Base-by-base conservation (phyloP, 345 rosid genomes). In the Camelina hispida region DNA sequence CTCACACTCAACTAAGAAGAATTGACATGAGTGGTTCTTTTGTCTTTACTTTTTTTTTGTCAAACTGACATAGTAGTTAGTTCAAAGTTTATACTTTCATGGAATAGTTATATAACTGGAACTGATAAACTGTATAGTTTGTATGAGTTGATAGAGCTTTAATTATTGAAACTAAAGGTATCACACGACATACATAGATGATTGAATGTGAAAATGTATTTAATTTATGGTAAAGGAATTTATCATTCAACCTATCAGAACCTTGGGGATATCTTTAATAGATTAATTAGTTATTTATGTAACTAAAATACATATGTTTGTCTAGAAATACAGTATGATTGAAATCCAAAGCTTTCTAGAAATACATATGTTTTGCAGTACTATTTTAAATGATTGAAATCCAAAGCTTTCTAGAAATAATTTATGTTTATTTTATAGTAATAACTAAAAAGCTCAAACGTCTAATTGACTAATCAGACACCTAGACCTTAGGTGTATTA, bases 1-100 rank as follows among this genome's bases (percentile, higher is more conserved):
- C 57, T 76, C 71, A 14, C 57, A 54, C 57, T 76, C 71, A 14
- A 18, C 57, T 51, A 40, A 13, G 52, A 44, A 12, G 61, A 76
- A 61, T 69, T 46, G 80, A 76, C 71, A 62, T 48, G 50, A 76
- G 57, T 68, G 9, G 69, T 53, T 68, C 57, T 8, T 34, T 34
- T 34, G 9, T 34, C 7, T 34, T 34, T 20, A 20, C 22, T 34
- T 7, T 8, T 34, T 34, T 8, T 34, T 34, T 28, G 9, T 34
- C 37, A 34, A 34, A 7, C 37, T 34, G 37, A 34, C 37, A 34
- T 34, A 34, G 5, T 28, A 28, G 30, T 28, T 68, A 12, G 68
- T 52, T 68, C 56, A 61, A 61, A 52, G 62, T 28, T 28, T 69
- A 40, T 52, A 51, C 22, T 28, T 74, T 61, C 47, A 42, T 52